A percentile compares a stretch with the other conserved stretches of the same genome.
These are phyloP conservation scores for Marsdenia floribunda DNA, from an alignment of 257 asterid genomes.

Conservation along the genomic window DNA sequence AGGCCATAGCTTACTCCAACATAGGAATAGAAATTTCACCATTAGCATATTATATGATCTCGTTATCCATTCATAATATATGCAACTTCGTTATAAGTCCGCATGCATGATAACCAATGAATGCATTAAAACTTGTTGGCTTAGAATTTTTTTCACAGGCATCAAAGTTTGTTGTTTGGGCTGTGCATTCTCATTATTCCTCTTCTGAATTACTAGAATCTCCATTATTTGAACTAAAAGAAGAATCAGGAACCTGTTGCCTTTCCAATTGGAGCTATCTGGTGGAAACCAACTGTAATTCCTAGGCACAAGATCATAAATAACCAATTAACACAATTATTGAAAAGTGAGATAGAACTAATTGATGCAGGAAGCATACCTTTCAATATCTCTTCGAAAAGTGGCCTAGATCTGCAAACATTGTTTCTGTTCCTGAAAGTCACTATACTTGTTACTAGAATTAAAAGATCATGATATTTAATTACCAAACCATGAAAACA, in stretches of 20 bases:
- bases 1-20: not conserved
- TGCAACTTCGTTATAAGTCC: not conserved
- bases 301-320: constrained; percentile 72
- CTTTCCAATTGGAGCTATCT: constrained; percentile 57
- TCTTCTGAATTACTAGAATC: not conserved
- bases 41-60: too few species aligned
- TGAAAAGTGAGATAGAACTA: constrained; percentile 84
- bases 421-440: constrained; percentile 74
- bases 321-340: constrained; percentile 93
- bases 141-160: not conserved
- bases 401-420: constrained; percentile 92
- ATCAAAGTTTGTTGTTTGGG: not conserved
- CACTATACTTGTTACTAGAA: not conserved
- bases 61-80: not conserved
- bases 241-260: constrained; percentile 56
- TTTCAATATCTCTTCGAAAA: constrained; percentile 80
- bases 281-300: constrained; percentile 62
- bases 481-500: too few species aligned
- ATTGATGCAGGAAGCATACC: constrained; percentile 30
- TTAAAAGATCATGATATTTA: not conserved
- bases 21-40: not conserved
- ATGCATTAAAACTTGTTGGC: not conserved
- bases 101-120: not conserved
- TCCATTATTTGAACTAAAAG: constrained; percentile 1
- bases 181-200: not conserved